Base-by-base conservation (phyloP, 140 eudicot species). In the Senecio squalidus region DNA sequence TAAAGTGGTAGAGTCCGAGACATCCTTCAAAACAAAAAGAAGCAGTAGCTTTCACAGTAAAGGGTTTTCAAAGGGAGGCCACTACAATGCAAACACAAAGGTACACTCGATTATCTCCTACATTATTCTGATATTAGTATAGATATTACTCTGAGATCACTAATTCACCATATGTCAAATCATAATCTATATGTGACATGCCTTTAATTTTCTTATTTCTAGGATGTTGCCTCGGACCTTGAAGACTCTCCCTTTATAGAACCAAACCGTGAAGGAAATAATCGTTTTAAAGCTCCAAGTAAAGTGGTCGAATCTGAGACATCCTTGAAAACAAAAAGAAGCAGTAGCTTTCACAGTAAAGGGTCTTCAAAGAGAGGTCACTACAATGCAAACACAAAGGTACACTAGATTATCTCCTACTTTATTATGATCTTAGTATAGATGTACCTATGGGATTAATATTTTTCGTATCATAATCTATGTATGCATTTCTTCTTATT, bases 71-170 rank as follows among this genome's bases (percentile, higher is more conserved):
- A 75, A 30, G 21, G 62, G 64, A 56, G 57, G 58, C 63, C 25
- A 51, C 38, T 62, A 60, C 67, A 67, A 51, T 40, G 66, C 77
- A 64, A 59, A 73, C 28, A 44, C 60, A 56, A 75, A 72, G 64
- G 61, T 39, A 72, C 49, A 71, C 45, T 44, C 55, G 28, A 44
- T 73, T 57, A 74, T 74, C 80, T 86, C 81, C 77, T 80, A 76
- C 8, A 49, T 40, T 10, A 14, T 21, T 24, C 21, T 15, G 23
- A 54, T 38, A 36, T 52, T 38, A 21, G 58, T 27, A 39, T 47
- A 27, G 11, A 47, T 28, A 43, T 44, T 39, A 47, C 55, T 49
- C 20, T 36, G 34, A 48, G 46, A 11, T 53, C n/a, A n/a, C n/a
- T n/a, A 31, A 45, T 51, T 64, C 24, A 16, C n/a, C n/a, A n/a